Evolutionary conservation across 768 basidiomycete species (phyloP).

Genomic region (Mycena alexandri): DNA sequence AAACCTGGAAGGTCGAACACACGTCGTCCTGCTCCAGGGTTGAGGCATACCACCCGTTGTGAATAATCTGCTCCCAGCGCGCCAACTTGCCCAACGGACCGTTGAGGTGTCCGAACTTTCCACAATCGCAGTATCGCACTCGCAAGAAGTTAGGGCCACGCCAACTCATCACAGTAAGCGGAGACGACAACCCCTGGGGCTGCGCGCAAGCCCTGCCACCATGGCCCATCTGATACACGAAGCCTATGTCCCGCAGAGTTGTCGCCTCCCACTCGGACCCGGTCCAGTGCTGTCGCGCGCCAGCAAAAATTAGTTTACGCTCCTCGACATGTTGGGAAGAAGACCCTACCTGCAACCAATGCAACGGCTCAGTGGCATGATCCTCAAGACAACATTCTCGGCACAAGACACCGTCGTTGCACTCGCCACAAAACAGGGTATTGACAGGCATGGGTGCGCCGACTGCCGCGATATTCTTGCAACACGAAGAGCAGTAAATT

Average conservation of each 20-base stretch:
- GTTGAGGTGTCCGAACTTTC: not conserved
- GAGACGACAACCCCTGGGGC: not conserved
- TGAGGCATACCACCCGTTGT: not conserved
- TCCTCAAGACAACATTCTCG: not conserved
- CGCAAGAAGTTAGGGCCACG: not conserved
- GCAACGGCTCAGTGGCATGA: not conserved
- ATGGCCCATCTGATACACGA: constrained; percentile 12
- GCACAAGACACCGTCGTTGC: not conserved
- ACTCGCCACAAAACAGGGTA: not conserved
- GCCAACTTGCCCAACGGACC: no score
- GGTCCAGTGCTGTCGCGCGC: no score
- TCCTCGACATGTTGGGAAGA: no score
- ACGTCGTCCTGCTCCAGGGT: no score
- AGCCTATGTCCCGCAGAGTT: not conserved
- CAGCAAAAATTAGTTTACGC: no score
- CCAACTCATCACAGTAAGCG: not conserved
- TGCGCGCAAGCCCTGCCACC: not conserved
- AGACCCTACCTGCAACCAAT: not conserved
- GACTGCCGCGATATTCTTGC: not conserved
- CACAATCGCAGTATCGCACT: not conserved
- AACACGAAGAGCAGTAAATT: not conserved
- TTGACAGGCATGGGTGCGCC: not conserved
- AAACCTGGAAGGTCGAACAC: no score
- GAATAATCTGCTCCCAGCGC: not conserved
- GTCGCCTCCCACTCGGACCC: not conserved